These are phyloP conservation scores for Curvularia lunata DNA, from an alignment of 2,329 filamentous ascomycete genomes.

Conservation along the genomic window DNA sequence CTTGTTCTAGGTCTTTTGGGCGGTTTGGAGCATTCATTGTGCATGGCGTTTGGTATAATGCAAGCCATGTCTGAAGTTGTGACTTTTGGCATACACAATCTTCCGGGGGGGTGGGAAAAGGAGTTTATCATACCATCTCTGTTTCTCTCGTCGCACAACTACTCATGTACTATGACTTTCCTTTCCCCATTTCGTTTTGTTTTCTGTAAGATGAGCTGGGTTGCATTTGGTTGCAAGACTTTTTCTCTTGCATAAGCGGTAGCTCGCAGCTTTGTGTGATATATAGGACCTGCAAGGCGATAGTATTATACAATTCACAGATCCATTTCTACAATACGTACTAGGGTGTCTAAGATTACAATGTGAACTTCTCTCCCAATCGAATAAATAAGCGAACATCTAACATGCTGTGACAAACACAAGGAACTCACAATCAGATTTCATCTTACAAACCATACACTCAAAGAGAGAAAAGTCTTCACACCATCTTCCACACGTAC, in stretches of 20 bases:
- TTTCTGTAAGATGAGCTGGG: not conserved
- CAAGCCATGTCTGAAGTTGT: not conserved
- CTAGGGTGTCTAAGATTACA: too few relatives aligned
- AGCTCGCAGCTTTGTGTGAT: not conserved
- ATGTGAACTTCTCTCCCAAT: too few relatives aligned
- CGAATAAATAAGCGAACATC: not conserved
- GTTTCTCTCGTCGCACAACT: not conserved
- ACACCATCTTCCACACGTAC: not conserved
- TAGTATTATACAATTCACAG: not conserved
- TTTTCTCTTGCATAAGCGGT: not conserved
- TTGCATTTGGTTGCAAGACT: not conserved
- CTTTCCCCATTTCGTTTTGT: not conserved
- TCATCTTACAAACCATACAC: not conserved
- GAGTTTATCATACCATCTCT: not conserved
- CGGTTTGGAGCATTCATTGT: not conserved
- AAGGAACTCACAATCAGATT: not conserved
- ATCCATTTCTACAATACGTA: not conserved
- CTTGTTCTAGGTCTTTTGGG: not conserved
- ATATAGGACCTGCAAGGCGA: not conserved
- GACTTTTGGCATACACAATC: constrained; percentile 1
- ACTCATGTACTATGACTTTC: constrained; percentile 11
- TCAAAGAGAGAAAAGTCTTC: not conserved
- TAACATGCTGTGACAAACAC: not conserved
- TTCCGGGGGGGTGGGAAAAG: not conserved
- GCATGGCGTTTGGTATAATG: constrained; percentile 8